Base-by-base conservation (phyloP, 2,329 filamentous ascomycete species). In the Pseudogymnoascus sp. region DNA sequence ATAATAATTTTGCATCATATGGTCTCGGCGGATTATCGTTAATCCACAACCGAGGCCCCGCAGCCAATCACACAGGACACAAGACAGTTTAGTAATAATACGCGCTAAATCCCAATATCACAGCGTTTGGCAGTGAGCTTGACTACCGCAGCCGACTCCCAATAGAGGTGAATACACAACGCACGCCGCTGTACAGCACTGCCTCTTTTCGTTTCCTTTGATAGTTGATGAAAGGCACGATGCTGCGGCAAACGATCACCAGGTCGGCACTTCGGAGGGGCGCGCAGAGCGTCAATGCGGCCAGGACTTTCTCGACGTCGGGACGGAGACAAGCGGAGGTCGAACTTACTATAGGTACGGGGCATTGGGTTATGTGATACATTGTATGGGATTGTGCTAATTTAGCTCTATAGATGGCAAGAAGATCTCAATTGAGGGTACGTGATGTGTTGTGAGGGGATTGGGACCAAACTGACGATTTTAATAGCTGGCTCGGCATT, bases 401-500 rank as follows among this genome's bases (percentile, higher is more conserved):
- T 64, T 23, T 60, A 13, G 65, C 69, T 67, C 67, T 70, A 51
- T 75, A 93, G 93, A 99, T 86, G 95, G 93, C 76, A 96, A 96
- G 83, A 96, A 97, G 80, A 89, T 99, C 64, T 96, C 92, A 68
- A 92, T 99, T 77, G 92, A 97, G 90, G 92, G 92, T 96, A 88
- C 62, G 23, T 51, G n/a, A 54, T 60, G 43, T 71, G 72, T 63
- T 66, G 31, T 61, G 63, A 68, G 61, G 54, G 65, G 34, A 25
- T 41, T 23, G 60, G 34, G 37, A 31, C 64, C 62, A 62, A 69
- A 67, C 75, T 82, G 73, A 82, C 75, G 66, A 63, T 66, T 72
- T 70, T 65, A 73, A 77, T 77, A 96, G 93, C 93, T 79, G 93
- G 93, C 70, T 95, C 95, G 72, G 93, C 95, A 75, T 85, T 99